Evolutionary conservation across 1,284 basidiomycete species (phyloP).

Genomic region (Apiotrichum veenhuisii): DNA sequence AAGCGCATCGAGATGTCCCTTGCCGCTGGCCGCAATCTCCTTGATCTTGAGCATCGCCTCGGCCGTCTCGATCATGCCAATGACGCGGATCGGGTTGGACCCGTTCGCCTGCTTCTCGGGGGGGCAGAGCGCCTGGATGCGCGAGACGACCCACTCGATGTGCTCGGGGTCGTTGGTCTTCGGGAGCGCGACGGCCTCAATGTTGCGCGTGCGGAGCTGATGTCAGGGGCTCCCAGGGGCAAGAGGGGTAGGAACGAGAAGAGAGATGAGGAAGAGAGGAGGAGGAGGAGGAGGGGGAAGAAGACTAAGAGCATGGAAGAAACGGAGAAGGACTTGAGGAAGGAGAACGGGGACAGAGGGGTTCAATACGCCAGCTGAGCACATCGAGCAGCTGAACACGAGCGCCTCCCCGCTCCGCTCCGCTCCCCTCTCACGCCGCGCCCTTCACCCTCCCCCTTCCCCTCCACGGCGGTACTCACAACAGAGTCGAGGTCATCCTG

Average conservation of each 20-base stretch:
- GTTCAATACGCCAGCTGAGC: too few species aligned
- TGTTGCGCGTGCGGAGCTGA: constrained; percentile 44
- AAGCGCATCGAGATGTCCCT: constrained; percentile 38
- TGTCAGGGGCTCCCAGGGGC: neutral
- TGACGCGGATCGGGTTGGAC: constrained; percentile 56
- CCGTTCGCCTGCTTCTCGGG: constrained; percentile 25
- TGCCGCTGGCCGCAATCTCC: constrained; percentile 35
- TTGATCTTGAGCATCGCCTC: constrained; percentile 50
- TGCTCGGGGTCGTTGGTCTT: constrained; percentile 70
- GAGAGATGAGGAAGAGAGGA: neutral
- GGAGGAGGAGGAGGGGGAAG: too few species aligned
- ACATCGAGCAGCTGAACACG: too few species aligned
- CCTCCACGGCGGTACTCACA: constrained; percentile 53
- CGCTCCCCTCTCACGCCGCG: neutral
- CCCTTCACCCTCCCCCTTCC: neutral
- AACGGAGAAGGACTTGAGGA: too few species aligned
- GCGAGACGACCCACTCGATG: constrained; percentile 60
- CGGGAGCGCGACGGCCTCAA: constrained; percentile 67
- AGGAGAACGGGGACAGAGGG: too few species aligned
- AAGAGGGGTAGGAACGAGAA: too few species aligned
- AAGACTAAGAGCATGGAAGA: too few species aligned
- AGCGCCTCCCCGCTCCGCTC: neutral
- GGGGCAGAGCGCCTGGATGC: constrained; percentile 32
- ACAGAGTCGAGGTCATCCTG: constrained; percentile 64
- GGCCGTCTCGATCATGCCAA: constrained; percentile 78